phyloP scores from a whole-genome alignment of 1,139 yeast genomes.

The Candida sp. region DNA sequence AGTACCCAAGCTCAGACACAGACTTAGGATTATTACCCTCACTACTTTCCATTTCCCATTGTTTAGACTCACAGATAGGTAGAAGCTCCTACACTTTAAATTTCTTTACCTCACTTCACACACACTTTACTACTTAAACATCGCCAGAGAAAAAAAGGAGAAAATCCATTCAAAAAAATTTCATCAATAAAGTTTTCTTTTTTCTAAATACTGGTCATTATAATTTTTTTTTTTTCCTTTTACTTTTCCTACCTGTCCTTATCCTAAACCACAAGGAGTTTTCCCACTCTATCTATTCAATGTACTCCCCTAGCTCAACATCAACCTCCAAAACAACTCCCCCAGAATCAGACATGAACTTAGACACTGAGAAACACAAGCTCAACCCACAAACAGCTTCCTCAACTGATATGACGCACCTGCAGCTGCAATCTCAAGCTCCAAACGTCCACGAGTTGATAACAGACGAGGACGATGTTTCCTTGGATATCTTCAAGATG shows the following conservation, averaged over 20 bases:
- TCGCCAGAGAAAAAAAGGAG: too few species aligned
- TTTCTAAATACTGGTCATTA: background rate
- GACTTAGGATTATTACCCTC: too few species aligned
- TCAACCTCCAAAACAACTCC: constrained; percentile 7
- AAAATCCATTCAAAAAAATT: too few species aligned
- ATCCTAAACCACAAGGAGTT: background rate
- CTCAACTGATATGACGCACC: background rate
- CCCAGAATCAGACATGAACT: constrained; percentile 4
- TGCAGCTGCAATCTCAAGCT: constrained; percentile 5
- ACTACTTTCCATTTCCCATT: too few species aligned
- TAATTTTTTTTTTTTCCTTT: background rate
- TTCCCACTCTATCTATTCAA: background rate
- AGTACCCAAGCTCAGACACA: too few species aligned
- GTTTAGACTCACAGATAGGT: too few species aligned
- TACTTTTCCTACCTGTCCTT: too few species aligned
- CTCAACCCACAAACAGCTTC: background rate
- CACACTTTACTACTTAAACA: too few species aligned
- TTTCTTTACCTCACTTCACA: too few species aligned
- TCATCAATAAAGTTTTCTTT: too few species aligned
- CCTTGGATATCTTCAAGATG: constrained; percentile 30
- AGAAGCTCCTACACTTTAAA: too few species aligned
- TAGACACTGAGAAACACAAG: background rate
- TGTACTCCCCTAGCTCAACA: constrained; percentile 2
- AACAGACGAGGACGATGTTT: constrained; percentile 14
- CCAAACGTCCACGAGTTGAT: constrained; percentile 13